These are phyloP conservation scores for Fusarium siculi DNA, from an alignment of 2,329 filamentous ascomycete species.

Conservation along the genomic window DNA sequence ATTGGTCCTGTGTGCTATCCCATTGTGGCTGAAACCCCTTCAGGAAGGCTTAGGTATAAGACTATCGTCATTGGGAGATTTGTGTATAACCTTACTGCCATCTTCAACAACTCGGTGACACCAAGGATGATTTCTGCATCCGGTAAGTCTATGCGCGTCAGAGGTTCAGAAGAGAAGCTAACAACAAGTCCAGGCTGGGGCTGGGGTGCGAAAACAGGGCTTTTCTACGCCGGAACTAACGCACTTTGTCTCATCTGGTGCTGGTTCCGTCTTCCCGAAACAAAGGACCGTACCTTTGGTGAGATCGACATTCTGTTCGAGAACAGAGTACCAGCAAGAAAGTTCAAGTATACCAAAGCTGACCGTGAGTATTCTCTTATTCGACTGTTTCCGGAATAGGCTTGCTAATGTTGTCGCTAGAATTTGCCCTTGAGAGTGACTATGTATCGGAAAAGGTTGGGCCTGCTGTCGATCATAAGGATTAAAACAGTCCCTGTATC, in stretches of 20 bases:
- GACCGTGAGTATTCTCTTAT: constrained; percentile 22
- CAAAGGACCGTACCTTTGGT: constrained; percentile 44
- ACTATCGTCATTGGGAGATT: constrained; percentile 57
- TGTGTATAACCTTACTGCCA: constrained; percentile 55
- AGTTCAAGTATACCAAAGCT: constrained; percentile 44
- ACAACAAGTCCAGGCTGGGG: neutral
- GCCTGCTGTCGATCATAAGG: neutral
- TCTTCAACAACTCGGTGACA: constrained; percentile 53
- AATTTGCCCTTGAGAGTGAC: neutral
- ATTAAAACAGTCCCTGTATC: rapidly evolving
- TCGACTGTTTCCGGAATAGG: rapidly evolving
- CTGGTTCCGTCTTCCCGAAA: constrained; percentile 47
- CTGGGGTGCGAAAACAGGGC: constrained; percentile 53
- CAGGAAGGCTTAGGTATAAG: constrained; percentile 56
- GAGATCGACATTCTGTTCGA: constrained; percentile 45
- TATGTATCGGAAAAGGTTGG: neutral
- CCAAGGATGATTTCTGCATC: constrained; percentile 46
- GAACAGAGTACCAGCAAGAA: constrained; percentile 36
- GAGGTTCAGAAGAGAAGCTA: rapidly evolving
- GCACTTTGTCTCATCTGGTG: constrained; percentile 53
- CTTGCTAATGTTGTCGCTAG: neutral
- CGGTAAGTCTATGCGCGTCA: neutral
- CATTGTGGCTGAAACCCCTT: constrained; percentile 54
- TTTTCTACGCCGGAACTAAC: constrained; percentile 47
- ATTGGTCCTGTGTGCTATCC: constrained; percentile 52